A percentile compares a stretch with the other conserved stretches of the same genome.
Evolutionary conservation across 73 alveolate species (phyloP).

Genomic region (Paramecium sexaurelia): DNA sequence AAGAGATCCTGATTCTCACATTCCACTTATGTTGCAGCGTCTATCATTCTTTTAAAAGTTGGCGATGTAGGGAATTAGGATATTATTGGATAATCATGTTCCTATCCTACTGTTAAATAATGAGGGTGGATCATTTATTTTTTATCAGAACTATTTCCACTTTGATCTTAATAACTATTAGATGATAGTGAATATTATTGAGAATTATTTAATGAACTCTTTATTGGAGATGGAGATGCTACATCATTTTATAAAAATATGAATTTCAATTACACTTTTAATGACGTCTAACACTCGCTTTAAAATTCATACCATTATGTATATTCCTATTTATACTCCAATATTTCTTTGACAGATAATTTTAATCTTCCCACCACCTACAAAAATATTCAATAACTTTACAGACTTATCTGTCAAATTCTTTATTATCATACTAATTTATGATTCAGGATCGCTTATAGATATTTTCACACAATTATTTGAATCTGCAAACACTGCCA

Average conservation of each 20-base stretch:
- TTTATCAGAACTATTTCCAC: neutral
- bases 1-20: neutral
- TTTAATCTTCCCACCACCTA: neutral
- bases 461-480: slow-evolving; percentile 8
- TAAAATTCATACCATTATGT: slow-evolving; percentile 23
- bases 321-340: neutral
- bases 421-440: slow-evolving; percentile 1
- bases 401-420: slow-evolving; percentile 42
- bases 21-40: slow-evolving; percentile 4
- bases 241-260: neutral
- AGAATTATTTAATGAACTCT: slow-evolving; percentile 24
- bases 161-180: neutral
- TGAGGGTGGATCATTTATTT: slow-evolving; percentile 1
- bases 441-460: neutral
- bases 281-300: neutral
- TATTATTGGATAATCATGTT: neutral
- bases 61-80: slow-evolving; percentile 46
- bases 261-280: neutral
- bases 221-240: slow-evolving; percentile 6
- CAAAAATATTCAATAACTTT: neutral
- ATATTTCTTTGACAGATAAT: neutral
- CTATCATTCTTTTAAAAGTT: slow-evolving; percentile 27
- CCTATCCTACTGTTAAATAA: slow-evolving; percentile 26
- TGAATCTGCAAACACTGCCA: slow-evolving; percentile 14
- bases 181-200: slow-evolving; percentile 19